A percentile compares a stretch with the other conserved stretches of the same genome.
Conservation (phyloP, 164 flowering plant species). For the Kingdonia uniflora region DNA sequence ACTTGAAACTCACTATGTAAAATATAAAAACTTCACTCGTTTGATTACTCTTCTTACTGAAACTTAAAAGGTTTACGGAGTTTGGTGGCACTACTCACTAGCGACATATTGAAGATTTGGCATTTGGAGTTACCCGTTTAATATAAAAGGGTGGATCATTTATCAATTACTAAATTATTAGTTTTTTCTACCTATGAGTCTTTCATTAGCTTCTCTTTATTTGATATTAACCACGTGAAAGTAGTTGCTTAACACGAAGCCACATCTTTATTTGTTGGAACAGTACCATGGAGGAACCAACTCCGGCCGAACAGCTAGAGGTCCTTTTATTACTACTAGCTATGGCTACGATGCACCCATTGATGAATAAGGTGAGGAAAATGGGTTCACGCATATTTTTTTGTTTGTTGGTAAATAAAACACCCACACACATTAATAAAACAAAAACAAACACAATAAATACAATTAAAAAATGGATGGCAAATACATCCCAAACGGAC, state of each 20-base stretch:
- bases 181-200: constrained; percentile 9
- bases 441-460: too few relatives aligned
- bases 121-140: constrained; percentile 81
- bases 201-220: background rate
- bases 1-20: background rate
- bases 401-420: too few relatives aligned
- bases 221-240: background rate
- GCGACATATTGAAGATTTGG: constrained; percentile 82
- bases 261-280: constrained; percentile 3
- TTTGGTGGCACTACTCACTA: constrained; percentile 65
- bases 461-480: too few relatives aligned
- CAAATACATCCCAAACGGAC: too few relatives aligned
- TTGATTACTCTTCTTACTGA: background rate
- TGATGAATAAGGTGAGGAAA: constrained; percentile 78
- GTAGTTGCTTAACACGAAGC: background rate
- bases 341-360: constrained; percentile 94
- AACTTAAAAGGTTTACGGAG: constrained; percentile 55
- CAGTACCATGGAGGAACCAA: constrained; percentile 97
- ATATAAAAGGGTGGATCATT: constrained; percentile 86
- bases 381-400: background rate
- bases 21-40: background rate
- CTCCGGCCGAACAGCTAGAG: constrained; percentile 85
- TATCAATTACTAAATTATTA: constrained; percentile 86
- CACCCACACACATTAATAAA: too few relatives aligned
- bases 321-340: constrained; percentile 85